These are phyloP conservation scores for Scheffersomyces cryptocercus DNA, from an alignment of 1,139 yeast genomes.

Conservation along the genomic window DNA sequence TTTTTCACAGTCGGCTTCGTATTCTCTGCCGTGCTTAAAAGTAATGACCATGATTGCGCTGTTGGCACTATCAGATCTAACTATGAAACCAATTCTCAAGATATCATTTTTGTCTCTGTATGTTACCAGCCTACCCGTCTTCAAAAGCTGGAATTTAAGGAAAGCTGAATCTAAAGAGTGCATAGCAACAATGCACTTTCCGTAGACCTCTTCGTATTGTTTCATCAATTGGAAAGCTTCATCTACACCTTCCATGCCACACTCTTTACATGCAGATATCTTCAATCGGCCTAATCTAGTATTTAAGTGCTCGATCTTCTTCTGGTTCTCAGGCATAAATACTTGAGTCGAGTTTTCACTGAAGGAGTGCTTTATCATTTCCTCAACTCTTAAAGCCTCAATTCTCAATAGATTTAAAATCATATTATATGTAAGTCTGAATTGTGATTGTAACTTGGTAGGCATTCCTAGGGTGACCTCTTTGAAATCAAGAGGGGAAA, in stretches of 20 bases:
- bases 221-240: constrained; percentile 45
- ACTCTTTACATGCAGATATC: constrained; percentile 39
- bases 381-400: constrained; percentile 93
- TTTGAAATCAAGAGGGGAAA: constrained; percentile 62
- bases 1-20: constrained; percentile 24
- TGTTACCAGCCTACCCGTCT: constrained; percentile 61
- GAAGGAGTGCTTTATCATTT: constrained; percentile 94
- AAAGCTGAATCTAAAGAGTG: constrained; percentile 42
- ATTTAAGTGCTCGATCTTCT: constrained; percentile 55
- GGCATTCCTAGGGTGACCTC: constrained; percentile 86
- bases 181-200: constrained; percentile 49
- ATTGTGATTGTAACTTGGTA: constrained; percentile 86
- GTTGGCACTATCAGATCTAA: constrained; percentile 36
- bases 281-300: constrained; percentile 42
- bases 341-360: constrained; percentile 90
- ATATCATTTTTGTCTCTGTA: constrained; percentile 49
- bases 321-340: constrained; percentile 82
- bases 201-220: constrained; percentile 45
- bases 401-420: constrained; percentile 86
- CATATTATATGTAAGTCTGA: constrained; percentile 94
- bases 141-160: constrained; percentile 45
- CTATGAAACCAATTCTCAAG: constrained; percentile 56
- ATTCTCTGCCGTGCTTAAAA: constrained; percentile 46
- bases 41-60: constrained; percentile 38
- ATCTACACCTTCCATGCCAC: constrained; percentile 42